phyloP scores from a whole-genome alignment of 2,329 filamentous ascomycete species.

The Aspergillus sp. region DNA sequence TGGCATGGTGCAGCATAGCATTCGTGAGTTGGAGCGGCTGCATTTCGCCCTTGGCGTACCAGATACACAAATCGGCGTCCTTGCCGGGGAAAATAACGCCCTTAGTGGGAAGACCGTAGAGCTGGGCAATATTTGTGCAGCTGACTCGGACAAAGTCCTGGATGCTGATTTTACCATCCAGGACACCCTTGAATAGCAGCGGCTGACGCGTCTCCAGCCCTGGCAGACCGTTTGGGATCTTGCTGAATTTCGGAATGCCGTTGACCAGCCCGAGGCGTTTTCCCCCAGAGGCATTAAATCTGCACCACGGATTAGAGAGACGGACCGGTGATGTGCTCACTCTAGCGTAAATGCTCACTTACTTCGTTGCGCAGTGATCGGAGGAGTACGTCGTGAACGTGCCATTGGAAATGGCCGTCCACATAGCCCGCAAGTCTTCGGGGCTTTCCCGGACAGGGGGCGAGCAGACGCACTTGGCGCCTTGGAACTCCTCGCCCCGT shows the following conservation, averaged over 20 bases:
- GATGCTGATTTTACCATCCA: conserved; percentile 26
- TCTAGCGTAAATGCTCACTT: too few relatives aligned
- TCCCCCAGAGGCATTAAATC: too few relatives aligned
- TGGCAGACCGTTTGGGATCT: conserved; percentile 47
- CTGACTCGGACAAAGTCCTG: conserved; percentile 46
- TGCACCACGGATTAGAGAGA: too few relatives aligned
- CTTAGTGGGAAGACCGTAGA: conserved; percentile 45
- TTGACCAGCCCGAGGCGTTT: too few relatives aligned
- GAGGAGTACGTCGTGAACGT: conserved; percentile 55
- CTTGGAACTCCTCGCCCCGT: conserved; percentile 41
- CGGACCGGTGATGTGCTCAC: too few relatives aligned
- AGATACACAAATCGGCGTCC: conserved; percentile 48
- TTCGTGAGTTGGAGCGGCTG: conserved; percentile 33
- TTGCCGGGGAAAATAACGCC: conserved; percentile 41
- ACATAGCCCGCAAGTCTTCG: conserved; percentile 53
- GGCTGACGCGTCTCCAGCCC: conserved; percentile 46
- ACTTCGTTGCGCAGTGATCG: neutral
- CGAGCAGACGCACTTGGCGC: conserved; percentile 56
- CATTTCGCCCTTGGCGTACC: conserved; percentile 35
- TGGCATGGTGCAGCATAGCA: conserved; percentile 33
- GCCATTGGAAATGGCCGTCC: conserved; percentile 52
- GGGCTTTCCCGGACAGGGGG: conserved; percentile 51
- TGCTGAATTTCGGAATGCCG: conserved; percentile 30
- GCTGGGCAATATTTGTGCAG: conserved; percentile 44
- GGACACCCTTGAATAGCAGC: conserved; percentile 29